Conservation (phyloP, 192 early-diverging fungal species). For the Rhizophagus clarus region DNA sequence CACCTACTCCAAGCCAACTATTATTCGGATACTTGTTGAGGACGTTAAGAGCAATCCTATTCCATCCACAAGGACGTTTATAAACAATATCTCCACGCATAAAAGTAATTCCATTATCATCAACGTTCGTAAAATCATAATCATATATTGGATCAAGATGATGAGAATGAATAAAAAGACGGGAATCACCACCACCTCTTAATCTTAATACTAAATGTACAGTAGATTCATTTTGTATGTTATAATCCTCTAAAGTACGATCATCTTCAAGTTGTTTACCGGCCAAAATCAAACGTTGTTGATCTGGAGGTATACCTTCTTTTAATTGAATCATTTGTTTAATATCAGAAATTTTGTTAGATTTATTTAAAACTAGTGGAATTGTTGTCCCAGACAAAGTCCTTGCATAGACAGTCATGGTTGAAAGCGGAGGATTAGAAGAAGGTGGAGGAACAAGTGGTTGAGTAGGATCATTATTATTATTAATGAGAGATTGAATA, state of each 20-base stretch:
- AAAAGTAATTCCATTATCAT: background rate
- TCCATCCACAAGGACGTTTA: conserved; percentile 23
- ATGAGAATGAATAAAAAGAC: background rate
- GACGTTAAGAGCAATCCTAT: conserved; percentile 18
- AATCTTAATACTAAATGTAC: conserved; percentile 77
- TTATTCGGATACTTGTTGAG: conserved; percentile 3
- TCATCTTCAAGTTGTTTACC: conserved; percentile 85
- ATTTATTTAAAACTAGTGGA: conserved; percentile 82
- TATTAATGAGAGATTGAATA: background rate
- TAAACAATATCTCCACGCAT: background rate
- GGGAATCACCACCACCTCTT: conserved; percentile 66
- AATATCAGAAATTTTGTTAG: conserved; percentile 78
- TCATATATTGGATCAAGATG: conserved; percentile 11
- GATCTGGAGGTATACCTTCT: conserved; percentile 86
- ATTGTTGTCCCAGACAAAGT: conserved; percentile 96
- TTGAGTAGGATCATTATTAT: background rate
- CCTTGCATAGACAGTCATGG: conserved; percentile 61
- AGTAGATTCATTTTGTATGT: conserved; percentile 87
- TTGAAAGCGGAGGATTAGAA: background rate
- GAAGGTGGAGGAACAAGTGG: background rate
- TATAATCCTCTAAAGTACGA: conserved; percentile 74
- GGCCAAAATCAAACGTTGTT: conserved; percentile 80
- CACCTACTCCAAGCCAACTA: background rate
- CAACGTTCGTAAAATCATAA: conserved; percentile 21
- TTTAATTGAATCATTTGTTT: conserved; percentile 85